Conservation (phyloP, 2,329 filamentous ascomycete species). For the Fusarium agapanthi region DNA sequence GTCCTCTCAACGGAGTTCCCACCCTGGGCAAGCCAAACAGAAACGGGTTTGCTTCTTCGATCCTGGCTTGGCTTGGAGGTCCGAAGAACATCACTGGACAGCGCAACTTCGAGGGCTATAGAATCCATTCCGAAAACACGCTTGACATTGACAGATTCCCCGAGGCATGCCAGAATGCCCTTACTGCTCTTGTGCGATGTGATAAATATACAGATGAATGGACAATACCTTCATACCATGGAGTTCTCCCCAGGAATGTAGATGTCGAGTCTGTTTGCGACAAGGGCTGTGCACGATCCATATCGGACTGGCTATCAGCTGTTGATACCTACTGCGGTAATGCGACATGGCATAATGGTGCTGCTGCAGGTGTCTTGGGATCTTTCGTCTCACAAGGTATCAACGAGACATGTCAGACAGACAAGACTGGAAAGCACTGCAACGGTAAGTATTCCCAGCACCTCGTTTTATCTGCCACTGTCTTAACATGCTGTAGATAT, state of each 20-base stretch:
- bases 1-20: constrained; percentile 5
- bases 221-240: background rate
- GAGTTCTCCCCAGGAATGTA: background rate
- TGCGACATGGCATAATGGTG: constrained; percentile 1
- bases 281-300: background rate
- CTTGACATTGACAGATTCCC: background rate
- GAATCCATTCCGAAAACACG: background rate
- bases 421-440: constrained; percentile 18
- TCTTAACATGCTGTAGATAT: background rate
- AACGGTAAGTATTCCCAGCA: constrained; percentile 8
- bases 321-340: background rate
- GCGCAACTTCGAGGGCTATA: constrained; percentile 23
- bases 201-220: background rate
- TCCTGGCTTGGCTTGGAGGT: constrained; percentile 31
- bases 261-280: background rate
- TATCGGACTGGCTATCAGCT: background rate
- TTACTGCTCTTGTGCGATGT: constrained; percentile 5
- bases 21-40: constrained; percentile 16
- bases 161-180: constrained; percentile 2
- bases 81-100: constrained; percentile 7
- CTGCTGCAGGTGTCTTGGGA: background rate
- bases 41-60: constrained; percentile 30
- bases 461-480: background rate
- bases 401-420: constrained; percentile 15
- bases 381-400: constrained; percentile 9